Percentiles rank a stretch among this genome's conserved stretches.
Evolutionary conservation across 352 stramenopile species (phyloP).

Genomic region (Phytophthora podocarpi): DNA sequence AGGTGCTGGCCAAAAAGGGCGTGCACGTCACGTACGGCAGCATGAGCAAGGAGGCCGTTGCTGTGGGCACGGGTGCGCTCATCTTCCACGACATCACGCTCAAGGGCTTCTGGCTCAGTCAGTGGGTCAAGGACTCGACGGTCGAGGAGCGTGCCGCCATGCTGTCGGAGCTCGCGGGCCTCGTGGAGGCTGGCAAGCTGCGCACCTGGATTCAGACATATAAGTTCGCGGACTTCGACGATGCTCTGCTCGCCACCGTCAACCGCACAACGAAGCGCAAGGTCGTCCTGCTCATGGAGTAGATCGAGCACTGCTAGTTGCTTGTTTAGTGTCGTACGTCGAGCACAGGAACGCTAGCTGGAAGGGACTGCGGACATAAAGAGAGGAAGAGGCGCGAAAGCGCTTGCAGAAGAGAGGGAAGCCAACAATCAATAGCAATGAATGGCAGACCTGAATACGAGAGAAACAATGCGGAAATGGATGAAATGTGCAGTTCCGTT

Average conservation of each 20-base stretch:
- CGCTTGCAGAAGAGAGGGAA: constrained; percentile 13
- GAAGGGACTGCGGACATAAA: constrained; percentile 18
- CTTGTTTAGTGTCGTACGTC: constrained; percentile 25
- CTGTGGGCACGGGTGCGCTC: constrained; percentile 70
- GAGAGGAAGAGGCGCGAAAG: constrained; percentile 1
- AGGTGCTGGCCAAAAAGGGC: constrained; percentile 74
- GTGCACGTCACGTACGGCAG: constrained; percentile 84
- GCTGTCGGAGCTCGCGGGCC: constrained; percentile 66
- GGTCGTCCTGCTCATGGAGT: constrained; percentile 85
- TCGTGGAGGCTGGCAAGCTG: constrained; percentile 78
- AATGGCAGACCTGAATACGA: constrained; percentile 38
- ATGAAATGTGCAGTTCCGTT: constrained; percentile 33
- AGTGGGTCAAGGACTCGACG: constrained; percentile 76
- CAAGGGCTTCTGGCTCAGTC: constrained; percentile 87
- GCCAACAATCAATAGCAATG: constrained; percentile 31
- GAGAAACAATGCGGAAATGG: constrained; percentile 29
- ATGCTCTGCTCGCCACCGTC: constrained; percentile 68
- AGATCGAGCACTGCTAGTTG: constrained; percentile 25
- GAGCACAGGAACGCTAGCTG: constrained; percentile 26
- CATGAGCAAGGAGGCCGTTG: constrained; percentile 77
- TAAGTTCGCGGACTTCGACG: constrained; percentile 86
- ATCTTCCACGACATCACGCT: constrained; percentile 91
- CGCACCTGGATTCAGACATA: constrained; percentile 87
- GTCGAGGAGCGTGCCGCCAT: constrained; percentile 69
- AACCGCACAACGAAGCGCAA: constrained; percentile 87